These are phyloP conservation scores for Vigna hirtella DNA, from an alignment of 306 rosid species.

Conservation along the genomic window DNA sequence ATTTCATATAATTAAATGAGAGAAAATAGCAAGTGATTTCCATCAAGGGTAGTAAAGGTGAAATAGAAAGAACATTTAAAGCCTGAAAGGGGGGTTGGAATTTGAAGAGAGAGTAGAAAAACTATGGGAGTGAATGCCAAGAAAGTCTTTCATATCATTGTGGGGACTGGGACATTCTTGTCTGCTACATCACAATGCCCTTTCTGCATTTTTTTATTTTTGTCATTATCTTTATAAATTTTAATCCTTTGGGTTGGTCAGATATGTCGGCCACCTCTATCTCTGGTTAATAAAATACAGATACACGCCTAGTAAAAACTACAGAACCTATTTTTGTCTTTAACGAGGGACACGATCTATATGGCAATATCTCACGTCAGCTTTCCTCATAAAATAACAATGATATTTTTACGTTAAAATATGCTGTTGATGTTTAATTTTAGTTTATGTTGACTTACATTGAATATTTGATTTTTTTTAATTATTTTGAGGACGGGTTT, in stretches of 20 bases:
- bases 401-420: neutral
- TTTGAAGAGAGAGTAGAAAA: too few species aligned
- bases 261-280: constrained; percentile 17
- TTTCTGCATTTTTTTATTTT: neutral
- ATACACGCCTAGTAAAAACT: constrained; percentile 19
- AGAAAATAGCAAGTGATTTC: constrained; percentile 1
- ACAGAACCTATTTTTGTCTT: constrained; percentile 30
- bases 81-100: neutral
- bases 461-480: too few species aligned
- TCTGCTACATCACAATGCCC: constrained; percentile 7
- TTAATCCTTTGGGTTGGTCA: constrained; percentile 11
- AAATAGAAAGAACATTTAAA: constrained; percentile 24
- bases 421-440: too few species aligned
- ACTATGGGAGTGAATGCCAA: too few species aligned
- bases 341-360: neutral
- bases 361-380: constrained; percentile 9
- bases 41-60: neutral
- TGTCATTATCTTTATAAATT: neutral
- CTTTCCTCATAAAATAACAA: constrained; percentile 11
- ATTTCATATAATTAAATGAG: neutral
- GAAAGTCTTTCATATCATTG: neutral
- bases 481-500: too few species aligned
- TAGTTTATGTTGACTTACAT: too few species aligned
- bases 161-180: neutral
- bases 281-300: neutral